Conservation (phyloP, 352 stramenopile species). For the Halophytophthora batemanensis region DNA sequence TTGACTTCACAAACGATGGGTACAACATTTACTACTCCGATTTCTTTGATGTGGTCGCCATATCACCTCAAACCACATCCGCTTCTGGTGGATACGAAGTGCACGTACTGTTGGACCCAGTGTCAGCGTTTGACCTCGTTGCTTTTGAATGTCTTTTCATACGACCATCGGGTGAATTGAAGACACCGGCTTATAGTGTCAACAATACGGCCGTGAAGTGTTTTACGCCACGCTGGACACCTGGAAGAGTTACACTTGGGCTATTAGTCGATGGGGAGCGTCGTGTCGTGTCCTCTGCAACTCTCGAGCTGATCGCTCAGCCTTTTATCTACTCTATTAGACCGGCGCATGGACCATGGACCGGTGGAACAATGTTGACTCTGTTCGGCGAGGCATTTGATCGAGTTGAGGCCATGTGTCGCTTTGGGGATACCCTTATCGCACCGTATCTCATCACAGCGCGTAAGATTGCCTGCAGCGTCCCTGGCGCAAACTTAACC, state of each 20-base stretch:
- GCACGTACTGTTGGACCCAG: slow-evolving; percentile 15
- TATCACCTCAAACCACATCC: slow-evolving; percentile 24
- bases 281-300: slow-evolving; percentile 13
- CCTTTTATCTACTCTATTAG: slow-evolving; percentile 19
- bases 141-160: slow-evolving; percentile 41
- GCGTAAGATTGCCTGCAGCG: slow-evolving; percentile 18
- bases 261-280: slow-evolving; percentile 23
- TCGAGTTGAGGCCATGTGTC: slow-evolving; percentile 13
- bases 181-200: slow-evolving; percentile 22
- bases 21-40: slow-evolving; percentile 34
- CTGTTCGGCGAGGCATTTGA: slow-evolving; percentile 21
- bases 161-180: slow-evolving; percentile 6
- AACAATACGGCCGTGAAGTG: slow-evolving; percentile 21
- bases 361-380: slow-evolving; percentile 24
- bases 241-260: slow-evolving; percentile 22
- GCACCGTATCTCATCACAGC: slow-evolving; percentile 13
- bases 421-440: slow-evolving; percentile 23
- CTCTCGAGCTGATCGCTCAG: slow-evolving; percentile 20
- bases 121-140: slow-evolving; percentile 5
- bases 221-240: slow-evolving; percentile 24
- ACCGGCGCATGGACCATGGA: slow-evolving; percentile 22
- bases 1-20: slow-evolving; percentile 36
- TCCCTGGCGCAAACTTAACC: slow-evolving; percentile 3
- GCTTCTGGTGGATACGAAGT: slow-evolving; percentile 28
- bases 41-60: slow-evolving; percentile 15